Percentiles rank a stretch among this genome's conserved stretches.
These are phyloP conservation scores for Aspergillus funiculosus DNA, from an alignment of 495 filamentous ascomycete species.

Conservation along the genomic window DNA sequence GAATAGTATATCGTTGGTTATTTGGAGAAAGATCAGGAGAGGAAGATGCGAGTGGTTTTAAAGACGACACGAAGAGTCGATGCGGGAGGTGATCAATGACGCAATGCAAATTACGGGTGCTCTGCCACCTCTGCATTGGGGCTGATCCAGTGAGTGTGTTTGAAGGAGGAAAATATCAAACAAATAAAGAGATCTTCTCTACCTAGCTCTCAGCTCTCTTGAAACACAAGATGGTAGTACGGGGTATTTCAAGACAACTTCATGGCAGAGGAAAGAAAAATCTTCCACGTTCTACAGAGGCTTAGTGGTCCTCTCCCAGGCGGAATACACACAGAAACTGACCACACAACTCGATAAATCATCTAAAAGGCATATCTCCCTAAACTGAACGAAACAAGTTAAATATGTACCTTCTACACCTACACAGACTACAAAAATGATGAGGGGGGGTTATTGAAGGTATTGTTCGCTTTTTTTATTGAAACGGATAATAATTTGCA, in stretches of 20 bases:
- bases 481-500: slow-evolving; percentile 44
- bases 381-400: no score
- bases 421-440: background rate
- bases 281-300: background rate
- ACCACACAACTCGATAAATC: no score
- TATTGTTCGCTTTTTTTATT: slow-evolving; percentile 44
- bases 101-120: slow-evolving; percentile 29
- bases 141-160: no score
- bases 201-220: no score
- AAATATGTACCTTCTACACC: background rate
- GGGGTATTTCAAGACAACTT: no score
- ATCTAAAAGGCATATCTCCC: no score
- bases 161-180: background rate
- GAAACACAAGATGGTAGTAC: no score
- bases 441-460: slow-evolving; percentile 20
- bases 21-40: background rate
- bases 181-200: no score
- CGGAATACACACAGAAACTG: no score
- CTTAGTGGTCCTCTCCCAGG: background rate
- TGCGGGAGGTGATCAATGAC: slow-evolving; percentile 33
- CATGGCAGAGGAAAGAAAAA: background rate
- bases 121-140: slow-evolving; percentile 11
- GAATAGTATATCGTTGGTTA: background rate
- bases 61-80: slow-evolving; percentile 20
- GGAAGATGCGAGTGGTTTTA: slow-evolving; percentile 6